Conservation (phyloP, 2,329 filamentous ascomycete species). For the Penicillium digitatum region DNA sequence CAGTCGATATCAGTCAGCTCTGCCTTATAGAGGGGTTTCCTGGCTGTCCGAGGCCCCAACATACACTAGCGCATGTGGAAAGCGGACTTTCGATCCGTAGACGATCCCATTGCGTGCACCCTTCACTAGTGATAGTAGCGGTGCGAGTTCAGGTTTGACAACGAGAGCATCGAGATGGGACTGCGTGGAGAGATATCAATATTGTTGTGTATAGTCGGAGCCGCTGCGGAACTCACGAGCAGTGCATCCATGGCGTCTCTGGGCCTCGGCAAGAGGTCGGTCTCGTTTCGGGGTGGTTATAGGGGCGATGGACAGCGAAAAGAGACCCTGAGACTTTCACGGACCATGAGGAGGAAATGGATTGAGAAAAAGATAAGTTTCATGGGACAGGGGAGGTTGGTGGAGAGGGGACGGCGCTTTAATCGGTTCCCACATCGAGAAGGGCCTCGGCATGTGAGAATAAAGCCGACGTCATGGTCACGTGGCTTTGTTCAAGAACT, state of each 20-base stretch:
- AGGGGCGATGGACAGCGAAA: slow-evolving; percentile 7
- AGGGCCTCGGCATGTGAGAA: slow-evolving; percentile 43
- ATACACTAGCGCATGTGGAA: slow-evolving; percentile 90
- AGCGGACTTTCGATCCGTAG: slow-evolving; percentile 95
- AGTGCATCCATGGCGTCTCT: slow-evolving; percentile 35
- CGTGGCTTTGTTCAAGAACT: slow-evolving; percentile 20
- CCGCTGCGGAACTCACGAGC: slow-evolving; percentile 23
- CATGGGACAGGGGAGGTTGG: slow-evolving; percentile 1
- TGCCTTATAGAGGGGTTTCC: neutral
- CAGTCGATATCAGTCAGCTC: slow-evolving; percentile 15
- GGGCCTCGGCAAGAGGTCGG: slow-evolving; percentile 28
- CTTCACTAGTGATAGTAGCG: slow-evolving; percentile 81
- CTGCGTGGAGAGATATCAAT: slow-evolving; percentile 42
- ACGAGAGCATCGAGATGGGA: slow-evolving; percentile 68
- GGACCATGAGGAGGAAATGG: slow-evolving; percentile 10
- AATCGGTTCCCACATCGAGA: slow-evolving; percentile 24
- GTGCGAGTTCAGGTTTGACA: slow-evolving; percentile 79
- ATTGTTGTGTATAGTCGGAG: neutral
- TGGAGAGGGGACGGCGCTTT: slow-evolving; percentile 29
- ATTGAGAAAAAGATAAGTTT: slow-evolving; percentile 1
- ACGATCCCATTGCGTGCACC: slow-evolving; percentile 93
- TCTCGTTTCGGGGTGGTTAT: slow-evolving; percentile 14
- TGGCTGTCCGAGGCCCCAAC: slow-evolving; percentile 18
- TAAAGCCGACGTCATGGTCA: slow-evolving; percentile 35
- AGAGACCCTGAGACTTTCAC: slow-evolving; percentile 1